A percentile compares a stretch with the other conserved stretches of the same genome.
Conservation (phyloP, 1,284 basidiomycete genomes). For the Fomes fomentarius region DNA sequence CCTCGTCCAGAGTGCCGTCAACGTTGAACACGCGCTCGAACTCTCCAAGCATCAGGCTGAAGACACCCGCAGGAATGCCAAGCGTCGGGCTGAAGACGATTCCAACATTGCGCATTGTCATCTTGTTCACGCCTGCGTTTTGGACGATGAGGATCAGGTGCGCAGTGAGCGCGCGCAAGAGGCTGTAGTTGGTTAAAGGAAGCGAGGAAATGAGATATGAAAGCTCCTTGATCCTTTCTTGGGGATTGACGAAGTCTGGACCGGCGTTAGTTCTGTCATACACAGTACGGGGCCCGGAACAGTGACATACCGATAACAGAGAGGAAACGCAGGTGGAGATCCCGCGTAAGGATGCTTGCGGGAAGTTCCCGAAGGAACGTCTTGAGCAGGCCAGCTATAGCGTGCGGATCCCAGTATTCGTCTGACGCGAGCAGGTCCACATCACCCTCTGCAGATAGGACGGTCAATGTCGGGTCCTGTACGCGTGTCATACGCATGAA, state of each 20-base stretch:
- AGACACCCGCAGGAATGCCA: slow-evolving; percentile 93
- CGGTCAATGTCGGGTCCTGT: slow-evolving; percentile 16
- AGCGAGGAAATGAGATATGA: slow-evolving; percentile 85
- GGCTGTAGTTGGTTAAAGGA: slow-evolving; percentile 91
- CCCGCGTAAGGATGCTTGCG: slow-evolving; percentile 88
- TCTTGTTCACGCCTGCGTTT: slow-evolving; percentile 92
- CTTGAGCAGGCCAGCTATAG: slow-evolving; percentile 92
- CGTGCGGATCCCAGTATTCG: slow-evolving; percentile 95
- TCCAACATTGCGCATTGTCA: slow-evolving; percentile 98
- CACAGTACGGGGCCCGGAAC: slow-evolving; percentile 9
- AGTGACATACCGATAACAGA: slow-evolving; percentile 82
- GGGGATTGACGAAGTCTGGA: slow-evolving; percentile 84
- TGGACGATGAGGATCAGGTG: slow-evolving; percentile 96
- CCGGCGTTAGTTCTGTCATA: slow-evolving; percentile 11
- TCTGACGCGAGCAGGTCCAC: slow-evolving; percentile 84
- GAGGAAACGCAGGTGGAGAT: slow-evolving; percentile 87
- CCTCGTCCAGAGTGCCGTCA: slow-evolving; percentile 42
- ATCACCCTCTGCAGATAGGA: slow-evolving; percentile 74
- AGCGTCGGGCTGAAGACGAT: slow-evolving; percentile 97
- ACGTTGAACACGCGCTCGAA: slow-evolving; percentile 90
- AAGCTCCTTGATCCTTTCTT: slow-evolving; percentile 88
- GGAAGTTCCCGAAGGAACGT: slow-evolving; percentile 90
- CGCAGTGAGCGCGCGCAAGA: slow-evolving; percentile 92
- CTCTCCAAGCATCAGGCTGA: slow-evolving; percentile 90
- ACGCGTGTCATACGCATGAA: slow-evolving; percentile 8